Conservation (phyloP, 257 asterid genomes). For the Fraxinus cuspidata region DNA sequence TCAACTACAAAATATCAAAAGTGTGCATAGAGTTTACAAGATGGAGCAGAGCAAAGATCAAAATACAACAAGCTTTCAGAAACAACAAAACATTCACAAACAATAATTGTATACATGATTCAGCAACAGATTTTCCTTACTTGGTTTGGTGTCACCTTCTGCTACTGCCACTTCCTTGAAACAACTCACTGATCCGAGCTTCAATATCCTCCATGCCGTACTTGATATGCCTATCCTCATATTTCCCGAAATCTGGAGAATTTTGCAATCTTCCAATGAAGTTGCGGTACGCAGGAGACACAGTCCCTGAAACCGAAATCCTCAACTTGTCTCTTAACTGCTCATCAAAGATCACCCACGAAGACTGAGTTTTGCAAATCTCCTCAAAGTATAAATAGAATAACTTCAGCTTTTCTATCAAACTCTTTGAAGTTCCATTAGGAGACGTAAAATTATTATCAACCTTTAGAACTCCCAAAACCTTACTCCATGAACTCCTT, state of each 20-base stretch:
- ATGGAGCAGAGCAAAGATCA: conserved; percentile 24
- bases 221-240: conserved; percentile 71
- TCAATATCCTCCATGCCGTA: conserved; percentile 69
- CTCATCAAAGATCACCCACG: conserved; percentile 82
- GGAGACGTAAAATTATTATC: conserved; percentile 61
- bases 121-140: conserved; percentile 37
- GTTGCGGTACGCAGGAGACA: conserved; percentile 64
- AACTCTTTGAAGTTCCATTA: conserved; percentile 50
- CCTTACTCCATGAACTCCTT: conserved; percentile 88
- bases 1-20: conserved; percentile 26
- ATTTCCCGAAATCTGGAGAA: conserved; percentile 53
- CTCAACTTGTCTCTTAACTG: conserved; percentile 75
- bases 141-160: conserved; percentile 51
- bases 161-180: conserved; percentile 56
- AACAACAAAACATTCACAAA: conserved; percentile 26
- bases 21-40: background rate
- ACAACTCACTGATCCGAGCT: conserved; percentile 64
- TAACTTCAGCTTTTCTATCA: conserved; percentile 75
- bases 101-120: conserved; percentile 36
- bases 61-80: conserved; percentile 12
- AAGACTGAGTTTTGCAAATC: conserved; percentile 59
- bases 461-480: conserved; percentile 65
- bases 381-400: conserved; percentile 81
- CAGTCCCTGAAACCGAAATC: conserved; percentile 50
- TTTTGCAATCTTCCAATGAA: conserved; percentile 64